These are phyloP conservation scores for Emergomyces orientalis DNA, from an alignment of 2,329 filamentous ascomycete genomes.

Conservation along the genomic window DNA sequence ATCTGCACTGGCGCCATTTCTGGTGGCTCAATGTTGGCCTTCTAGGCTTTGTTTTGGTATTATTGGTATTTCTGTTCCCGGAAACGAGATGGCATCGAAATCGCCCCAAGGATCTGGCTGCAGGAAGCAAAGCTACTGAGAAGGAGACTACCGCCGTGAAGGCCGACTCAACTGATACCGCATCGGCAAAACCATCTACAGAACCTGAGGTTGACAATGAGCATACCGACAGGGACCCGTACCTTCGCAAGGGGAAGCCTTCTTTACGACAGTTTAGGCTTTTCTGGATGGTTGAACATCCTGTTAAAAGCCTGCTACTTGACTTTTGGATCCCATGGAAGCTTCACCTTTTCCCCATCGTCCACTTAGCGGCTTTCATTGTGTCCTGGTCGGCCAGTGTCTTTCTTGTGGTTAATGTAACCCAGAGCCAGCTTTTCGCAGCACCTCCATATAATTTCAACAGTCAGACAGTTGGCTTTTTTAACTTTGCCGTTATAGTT, in stretches of 20 bases:
- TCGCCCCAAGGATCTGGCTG: constrained; percentile 22
- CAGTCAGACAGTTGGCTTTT: constrained; percentile 44
- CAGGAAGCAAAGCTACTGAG: neutral
- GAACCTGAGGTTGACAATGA: constrained; percentile 15
- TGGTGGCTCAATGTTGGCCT: constrained; percentile 57
- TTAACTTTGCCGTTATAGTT: constrained; percentile 49
- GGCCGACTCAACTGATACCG: neutral
- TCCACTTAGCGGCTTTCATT: constrained; percentile 53
- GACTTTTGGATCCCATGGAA: constrained; percentile 56
- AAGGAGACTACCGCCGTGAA: neutral
- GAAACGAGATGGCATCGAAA: constrained; percentile 52
- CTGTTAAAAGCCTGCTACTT: constrained; percentile 36
- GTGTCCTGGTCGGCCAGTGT: constrained; percentile 51
- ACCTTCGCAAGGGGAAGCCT: constrained; percentile 48
- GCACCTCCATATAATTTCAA: constrained; percentile 48
- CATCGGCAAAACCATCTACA: constrained; percentile 11
- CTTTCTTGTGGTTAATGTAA: constrained; percentile 55
- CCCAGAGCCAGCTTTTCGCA: constrained; percentile 46
- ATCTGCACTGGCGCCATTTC: constrained; percentile 52
- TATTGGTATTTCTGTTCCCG: constrained; percentile 52
- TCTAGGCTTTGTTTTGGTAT: constrained; percentile 41
- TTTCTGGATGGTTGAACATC: constrained; percentile 42
- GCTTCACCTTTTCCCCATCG: constrained; percentile 53
- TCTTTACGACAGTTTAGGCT: constrained; percentile 48
- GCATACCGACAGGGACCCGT: constrained; percentile 41